Percentiles rank a stretch among this genome's conserved stretches.
These are phyloP conservation scores for Populus nigra DNA, from an alignment of 345 rosid genomes.

Conservation along the genomic window DNA sequence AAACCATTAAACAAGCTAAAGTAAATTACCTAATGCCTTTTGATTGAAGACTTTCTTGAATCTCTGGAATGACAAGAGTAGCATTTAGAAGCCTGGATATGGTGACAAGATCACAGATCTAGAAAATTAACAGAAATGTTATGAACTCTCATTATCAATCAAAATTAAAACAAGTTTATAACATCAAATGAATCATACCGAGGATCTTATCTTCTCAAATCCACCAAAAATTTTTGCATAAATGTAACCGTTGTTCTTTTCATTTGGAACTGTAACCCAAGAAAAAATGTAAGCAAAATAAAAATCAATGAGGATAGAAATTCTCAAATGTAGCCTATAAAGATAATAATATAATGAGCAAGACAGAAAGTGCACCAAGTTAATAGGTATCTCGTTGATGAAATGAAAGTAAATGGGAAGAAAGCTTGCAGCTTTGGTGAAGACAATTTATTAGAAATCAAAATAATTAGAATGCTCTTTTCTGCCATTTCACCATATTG, in stretches of 20 bases:
- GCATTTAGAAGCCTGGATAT: conserved; percentile 99
- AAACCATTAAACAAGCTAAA: conserved; percentile 14
- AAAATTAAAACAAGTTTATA: neutral
- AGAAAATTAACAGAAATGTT: conserved; percentile 60
- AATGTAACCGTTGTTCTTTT: conserved; percentile 61
- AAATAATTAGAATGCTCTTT: neutral
- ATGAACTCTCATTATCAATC: conserved; percentile 17
- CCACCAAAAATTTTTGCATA: conserved; percentile 95
- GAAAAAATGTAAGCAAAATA: neutral
- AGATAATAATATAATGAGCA: neutral
- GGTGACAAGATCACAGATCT: conserved; percentile 99
- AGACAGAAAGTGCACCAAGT: neutral
- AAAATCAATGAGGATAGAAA: neutral
- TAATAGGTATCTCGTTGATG: neutral
- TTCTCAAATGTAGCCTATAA: neutral
- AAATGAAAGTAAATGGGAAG: neutral
- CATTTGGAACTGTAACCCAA: conserved; percentile 52
- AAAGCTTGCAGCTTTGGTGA: neutral
- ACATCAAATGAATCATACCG: conserved; percentile 52
- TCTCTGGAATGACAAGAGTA: conserved; percentile 99
- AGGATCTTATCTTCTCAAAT: conserved; percentile 82
- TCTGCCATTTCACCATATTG: neutral
- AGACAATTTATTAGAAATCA: neutral
- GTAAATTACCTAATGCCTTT: conserved; percentile 77
- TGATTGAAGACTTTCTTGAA: conserved; percentile 84